These are phyloP conservation scores for Synchytrium microbalum DNA, from an alignment of 371 early-diverging fungal species.

Conservation along the genomic window DNA sequence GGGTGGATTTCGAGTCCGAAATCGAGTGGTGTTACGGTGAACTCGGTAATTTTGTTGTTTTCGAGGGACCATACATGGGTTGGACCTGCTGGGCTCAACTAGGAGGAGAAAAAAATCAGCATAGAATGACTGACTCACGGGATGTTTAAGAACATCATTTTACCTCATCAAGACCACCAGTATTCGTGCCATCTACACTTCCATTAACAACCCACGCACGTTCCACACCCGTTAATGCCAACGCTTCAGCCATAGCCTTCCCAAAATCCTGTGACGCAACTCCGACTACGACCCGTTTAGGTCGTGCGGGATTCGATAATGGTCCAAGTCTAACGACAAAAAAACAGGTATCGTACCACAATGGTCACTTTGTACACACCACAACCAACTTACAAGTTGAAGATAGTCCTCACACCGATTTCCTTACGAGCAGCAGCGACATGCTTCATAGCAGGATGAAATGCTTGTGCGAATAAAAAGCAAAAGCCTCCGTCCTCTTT, in stretches of 20 bases:
- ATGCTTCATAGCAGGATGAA: conserved; percentile 86
- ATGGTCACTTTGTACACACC: background rate
- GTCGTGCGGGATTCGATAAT: conserved; percentile 80
- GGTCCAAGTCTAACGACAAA: conserved; percentile 64
- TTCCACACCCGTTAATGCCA: conserved; percentile 63
- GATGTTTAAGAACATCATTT: background rate
- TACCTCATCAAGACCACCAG: conserved; percentile 64
- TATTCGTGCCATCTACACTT: conserved; percentile 26
- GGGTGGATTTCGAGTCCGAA: conserved; percentile 77
- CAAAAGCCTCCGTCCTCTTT: conserved; percentile 57
- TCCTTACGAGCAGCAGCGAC: conserved; percentile 73
- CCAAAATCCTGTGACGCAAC: conserved; percentile 77
- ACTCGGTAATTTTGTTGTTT: conserved; percentile 50
- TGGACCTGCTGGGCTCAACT: conserved; percentile 69
- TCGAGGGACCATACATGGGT: conserved; percentile 70
- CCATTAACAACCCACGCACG: conserved; percentile 85
- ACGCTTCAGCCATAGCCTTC: conserved; percentile 71
- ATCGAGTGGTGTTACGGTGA: conserved; percentile 65
- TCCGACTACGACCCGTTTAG: conserved; percentile 78
- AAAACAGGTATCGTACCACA: background rate
- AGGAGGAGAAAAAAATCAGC: background rate
- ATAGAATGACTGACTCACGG: background rate
- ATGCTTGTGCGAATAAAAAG: conserved; percentile 85
- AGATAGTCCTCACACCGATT: conserved; percentile 86
- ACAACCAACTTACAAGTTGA: conserved; percentile 56